Percentiles rank a stretch among this genome's conserved stretches.
Conservation (phyloP, 2,329 filamentous ascomycete species). For the Westerdykella sp. region DNA sequence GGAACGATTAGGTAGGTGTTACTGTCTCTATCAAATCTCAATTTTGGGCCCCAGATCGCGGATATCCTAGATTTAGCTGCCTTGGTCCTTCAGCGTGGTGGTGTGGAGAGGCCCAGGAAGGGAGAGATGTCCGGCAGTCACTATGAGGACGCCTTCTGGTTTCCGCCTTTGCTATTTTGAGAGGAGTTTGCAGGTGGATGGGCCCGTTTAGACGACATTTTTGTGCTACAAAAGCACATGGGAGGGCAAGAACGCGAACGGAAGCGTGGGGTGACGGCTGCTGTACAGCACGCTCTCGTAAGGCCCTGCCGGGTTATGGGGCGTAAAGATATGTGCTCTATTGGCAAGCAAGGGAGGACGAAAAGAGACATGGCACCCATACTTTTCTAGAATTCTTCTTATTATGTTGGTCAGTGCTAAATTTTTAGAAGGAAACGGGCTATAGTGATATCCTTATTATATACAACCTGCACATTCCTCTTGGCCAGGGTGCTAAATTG, state of each 20-base stretch:
- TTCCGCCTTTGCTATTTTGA: constrained; percentile 12
- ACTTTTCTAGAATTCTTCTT: constrained; percentile 9
- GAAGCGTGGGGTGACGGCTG: background rate
- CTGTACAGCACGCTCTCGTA: constrained; percentile 2
- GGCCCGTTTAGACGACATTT: constrained; percentile 5
- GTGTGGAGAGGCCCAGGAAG: background rate
- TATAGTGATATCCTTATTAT: too few relatives aligned
- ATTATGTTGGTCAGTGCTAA: too few relatives aligned
- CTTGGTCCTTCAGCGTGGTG: background rate
- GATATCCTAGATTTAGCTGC: background rate
- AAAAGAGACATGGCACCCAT: background rate
- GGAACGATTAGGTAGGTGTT: background rate
- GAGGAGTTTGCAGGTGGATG: constrained; percentile 15
- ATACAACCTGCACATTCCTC: too few relatives aligned
- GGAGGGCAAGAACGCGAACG: constrained; percentile 9
- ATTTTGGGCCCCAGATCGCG: constrained; percentile 1
- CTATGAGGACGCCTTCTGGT: constrained; percentile 1
- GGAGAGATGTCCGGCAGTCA: background rate
- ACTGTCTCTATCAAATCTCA: constrained; percentile 1
- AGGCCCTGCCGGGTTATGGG: constrained; percentile 1
- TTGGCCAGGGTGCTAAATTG: too few relatives aligned
- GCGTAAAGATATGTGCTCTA: constrained; percentile 11
- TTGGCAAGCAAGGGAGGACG: constrained; percentile 19
- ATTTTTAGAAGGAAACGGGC: too few relatives aligned
- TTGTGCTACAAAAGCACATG: constrained; percentile 20